These are phyloP conservation scores for Eucalyptus regnans DNA, from an alignment of 345 rosid genomes.

Conservation along the genomic window DNA sequence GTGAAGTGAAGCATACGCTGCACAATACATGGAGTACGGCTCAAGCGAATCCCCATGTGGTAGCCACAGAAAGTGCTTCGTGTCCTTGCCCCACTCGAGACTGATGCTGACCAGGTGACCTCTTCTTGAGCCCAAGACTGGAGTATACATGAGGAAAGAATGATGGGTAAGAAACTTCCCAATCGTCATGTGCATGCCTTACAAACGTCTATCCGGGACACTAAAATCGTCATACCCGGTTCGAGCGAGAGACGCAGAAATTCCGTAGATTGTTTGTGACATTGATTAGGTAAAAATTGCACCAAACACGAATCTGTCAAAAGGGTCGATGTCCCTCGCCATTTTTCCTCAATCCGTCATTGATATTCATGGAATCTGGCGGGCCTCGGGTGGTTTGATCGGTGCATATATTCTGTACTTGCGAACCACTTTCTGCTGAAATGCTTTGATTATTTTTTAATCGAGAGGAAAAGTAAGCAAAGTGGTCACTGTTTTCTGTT, in stretches of 20 bases:
- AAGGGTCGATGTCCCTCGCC: not conserved
- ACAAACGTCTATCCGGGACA: not conserved
- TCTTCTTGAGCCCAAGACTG: not conserved
- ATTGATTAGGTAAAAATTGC: not conserved
- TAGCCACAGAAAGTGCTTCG: not conserved
- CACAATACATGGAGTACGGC: not conserved
- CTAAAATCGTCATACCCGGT: not conserved
- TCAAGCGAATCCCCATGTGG: not conserved
- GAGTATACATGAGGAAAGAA: not conserved
- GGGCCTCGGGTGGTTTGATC: not conserved
- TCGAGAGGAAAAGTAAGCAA: not conserved
- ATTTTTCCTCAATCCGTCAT: not conserved
- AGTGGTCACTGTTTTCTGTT: not conserved
- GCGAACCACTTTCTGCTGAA: not conserved
- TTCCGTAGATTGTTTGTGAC: not conserved
- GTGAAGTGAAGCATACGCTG: not conserved
- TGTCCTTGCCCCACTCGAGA: not conserved
- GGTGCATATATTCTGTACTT: not conserved
- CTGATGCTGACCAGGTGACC: not conserved
- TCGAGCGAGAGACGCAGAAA: not conserved
- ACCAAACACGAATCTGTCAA: not conserved
- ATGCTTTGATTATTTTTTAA: not conserved
- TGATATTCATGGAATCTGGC: not conserved
- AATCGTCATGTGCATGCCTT: not conserved
- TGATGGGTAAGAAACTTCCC: not conserved